Conservation (phyloP, 2,329 filamentous ascomycete species). For the Pseudogymnoascus sp. region DNA sequence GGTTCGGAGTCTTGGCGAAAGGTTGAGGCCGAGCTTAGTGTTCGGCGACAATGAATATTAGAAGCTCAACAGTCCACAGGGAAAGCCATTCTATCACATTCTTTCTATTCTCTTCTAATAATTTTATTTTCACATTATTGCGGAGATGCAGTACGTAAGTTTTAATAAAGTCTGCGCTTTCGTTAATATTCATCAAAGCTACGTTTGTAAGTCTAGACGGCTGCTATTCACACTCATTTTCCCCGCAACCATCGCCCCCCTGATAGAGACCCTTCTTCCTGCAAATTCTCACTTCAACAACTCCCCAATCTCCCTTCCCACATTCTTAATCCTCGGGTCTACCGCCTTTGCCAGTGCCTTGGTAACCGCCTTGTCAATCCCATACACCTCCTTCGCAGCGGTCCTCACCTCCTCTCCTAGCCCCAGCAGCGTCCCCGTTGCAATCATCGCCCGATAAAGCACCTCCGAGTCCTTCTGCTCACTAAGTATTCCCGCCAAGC, state of each 20-base stretch:
- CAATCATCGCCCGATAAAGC: slow-evolving; percentile 73
- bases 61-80: background rate
- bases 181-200: background rate
- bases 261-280: background rate
- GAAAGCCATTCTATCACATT: slow-evolving; percentile 1
- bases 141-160: background rate
- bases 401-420: slow-evolving; percentile 49
- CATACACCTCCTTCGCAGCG: slow-evolving; percentile 50
- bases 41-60: background rate
- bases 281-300: slow-evolving; percentile 28
- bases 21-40: background rate
- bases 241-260: background rate
- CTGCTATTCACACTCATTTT: background rate
- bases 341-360: slow-evolving; percentile 45
- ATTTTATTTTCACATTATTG: background rate
- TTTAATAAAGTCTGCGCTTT: slow-evolving; percentile 1
- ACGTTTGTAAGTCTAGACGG: slow-evolving; percentile 1
- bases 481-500: slow-evolving; percentile 56
- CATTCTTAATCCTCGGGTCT: slow-evolving; percentile 53
- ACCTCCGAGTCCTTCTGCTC: slow-evolving; percentile 72
- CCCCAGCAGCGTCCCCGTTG: slow-evolving; percentile 68
- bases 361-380: slow-evolving; percentile 40
- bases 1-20: background rate
- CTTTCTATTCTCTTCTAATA: background rate
- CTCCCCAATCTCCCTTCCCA: slow-evolving; percentile 52